These are phyloP conservation scores for Aspergillus sp. DNA, from an alignment of 2,329 filamentous ascomycete species.

Conservation along the genomic window DNA sequence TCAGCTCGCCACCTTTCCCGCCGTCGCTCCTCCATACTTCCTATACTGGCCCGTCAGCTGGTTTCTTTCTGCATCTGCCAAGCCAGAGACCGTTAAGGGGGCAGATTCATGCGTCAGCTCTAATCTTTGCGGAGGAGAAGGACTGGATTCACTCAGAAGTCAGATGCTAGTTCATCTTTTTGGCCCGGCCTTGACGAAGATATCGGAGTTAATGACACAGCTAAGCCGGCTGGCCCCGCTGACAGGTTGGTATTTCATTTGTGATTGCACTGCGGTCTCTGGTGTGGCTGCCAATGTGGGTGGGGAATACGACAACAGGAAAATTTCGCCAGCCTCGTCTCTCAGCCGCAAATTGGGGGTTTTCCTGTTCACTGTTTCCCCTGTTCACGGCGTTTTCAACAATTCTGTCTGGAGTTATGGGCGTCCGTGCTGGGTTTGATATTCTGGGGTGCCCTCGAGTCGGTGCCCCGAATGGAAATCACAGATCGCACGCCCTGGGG, in stretches of 20 bases:
- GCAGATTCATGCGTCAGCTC: too few species aligned
- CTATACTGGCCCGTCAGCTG: neutral
- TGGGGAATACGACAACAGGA: neutral
- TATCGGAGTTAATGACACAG: neutral
- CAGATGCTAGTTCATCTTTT: neutral
- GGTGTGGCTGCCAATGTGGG: neutral
- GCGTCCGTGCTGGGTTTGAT: too few species aligned
- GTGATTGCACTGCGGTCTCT: neutral
- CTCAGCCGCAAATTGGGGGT: neutral
- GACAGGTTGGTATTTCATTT: neutral
- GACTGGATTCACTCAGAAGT: too few species aligned
- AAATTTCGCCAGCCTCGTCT: neutral
- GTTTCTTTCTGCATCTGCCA: too few species aligned
- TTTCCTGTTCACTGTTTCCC: neutral
- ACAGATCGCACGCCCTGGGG: too few species aligned
- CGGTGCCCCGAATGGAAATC: too few species aligned
- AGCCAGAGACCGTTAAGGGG: too few species aligned
- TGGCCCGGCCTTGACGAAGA: neutral
- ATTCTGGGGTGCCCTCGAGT: too few species aligned
- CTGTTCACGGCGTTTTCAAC: too few species aligned
- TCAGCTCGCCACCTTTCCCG: neutral
- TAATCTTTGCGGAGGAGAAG: too few species aligned
- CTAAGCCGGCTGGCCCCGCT: too few species aligned
- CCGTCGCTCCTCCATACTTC: neutral
- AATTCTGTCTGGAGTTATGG: too few species aligned